Evolutionary conservation across 257 asterid species (phyloP).

Genomic region (Solanum dulcamara): DNA sequence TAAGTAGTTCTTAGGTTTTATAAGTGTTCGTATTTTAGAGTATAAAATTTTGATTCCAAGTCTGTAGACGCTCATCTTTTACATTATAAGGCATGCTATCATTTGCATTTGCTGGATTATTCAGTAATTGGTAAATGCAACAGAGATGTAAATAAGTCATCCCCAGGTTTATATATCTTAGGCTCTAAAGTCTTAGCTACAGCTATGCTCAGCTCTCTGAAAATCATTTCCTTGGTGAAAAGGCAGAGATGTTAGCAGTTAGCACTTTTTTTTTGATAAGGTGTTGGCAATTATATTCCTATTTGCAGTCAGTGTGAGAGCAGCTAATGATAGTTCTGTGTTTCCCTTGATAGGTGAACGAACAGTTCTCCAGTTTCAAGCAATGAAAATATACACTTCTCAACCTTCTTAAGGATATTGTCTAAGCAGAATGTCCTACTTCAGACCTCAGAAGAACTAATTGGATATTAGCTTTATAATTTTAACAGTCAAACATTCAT

Average conservation of each 20-base stretch:
- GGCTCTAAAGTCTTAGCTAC: no score
- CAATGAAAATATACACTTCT: no score
- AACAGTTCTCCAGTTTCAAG: no score
- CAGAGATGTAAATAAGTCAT: neutral
- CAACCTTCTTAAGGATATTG: no score
- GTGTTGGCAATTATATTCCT: neutral
- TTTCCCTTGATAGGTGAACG: neutral
- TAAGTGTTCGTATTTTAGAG: neutral
- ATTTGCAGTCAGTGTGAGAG: neutral
- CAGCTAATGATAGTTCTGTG: neutral
- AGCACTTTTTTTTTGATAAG: no score
- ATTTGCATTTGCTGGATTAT: neutral
- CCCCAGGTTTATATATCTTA: neutral
- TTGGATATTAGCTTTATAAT: no score
- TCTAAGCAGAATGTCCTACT: no score
- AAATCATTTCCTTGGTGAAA: neutral
- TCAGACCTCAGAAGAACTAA: no score
- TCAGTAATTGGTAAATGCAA: neutral
- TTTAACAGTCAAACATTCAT: no score
- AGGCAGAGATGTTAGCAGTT: neutral
- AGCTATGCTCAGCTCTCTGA: neutral
- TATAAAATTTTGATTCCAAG: neutral
- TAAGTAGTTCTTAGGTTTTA: no score
- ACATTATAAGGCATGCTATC: neutral
- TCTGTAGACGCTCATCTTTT: neutral